phyloP scores from a whole-genome alignment of 805 yeast genomes.

The Myxozyma sirexii region DNA sequence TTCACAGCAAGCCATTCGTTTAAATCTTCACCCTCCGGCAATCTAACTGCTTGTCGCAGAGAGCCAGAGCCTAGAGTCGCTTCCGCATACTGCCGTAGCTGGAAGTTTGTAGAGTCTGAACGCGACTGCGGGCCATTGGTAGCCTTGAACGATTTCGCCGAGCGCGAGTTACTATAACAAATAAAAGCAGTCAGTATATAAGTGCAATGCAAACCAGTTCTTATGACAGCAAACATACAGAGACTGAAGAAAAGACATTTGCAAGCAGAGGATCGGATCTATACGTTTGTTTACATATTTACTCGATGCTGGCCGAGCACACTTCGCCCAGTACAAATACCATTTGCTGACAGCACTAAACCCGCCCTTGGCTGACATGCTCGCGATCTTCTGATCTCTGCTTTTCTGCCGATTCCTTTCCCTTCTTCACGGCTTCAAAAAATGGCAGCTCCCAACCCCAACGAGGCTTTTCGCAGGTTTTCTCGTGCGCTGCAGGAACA shows the following conservation, averaged over 20 bases:
- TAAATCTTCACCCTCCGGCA: constrained; percentile 89
- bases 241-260: constrained; percentile 27
- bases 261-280: not conserved
- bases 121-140: constrained; percentile 30
- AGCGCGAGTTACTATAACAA: constrained; percentile 11
- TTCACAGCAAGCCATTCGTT: constrained; percentile 97
- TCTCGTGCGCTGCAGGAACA: constrained; percentile 29
- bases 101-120: constrained; percentile 42
- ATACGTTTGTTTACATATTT: constrained; percentile 1
- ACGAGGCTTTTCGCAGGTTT: constrained; percentile 28
- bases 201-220: too few species aligned
- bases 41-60: constrained; percentile 85
- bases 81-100: constrained; percentile 81
- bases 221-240: constrained; percentile 10
- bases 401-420: not conserved
- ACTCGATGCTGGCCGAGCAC: not conserved
- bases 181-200: not conserved
- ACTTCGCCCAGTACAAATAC: too few species aligned
- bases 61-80: constrained; percentile 93
- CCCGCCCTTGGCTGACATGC: too few species aligned
- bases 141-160: constrained; percentile 40
- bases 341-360: too few species aligned
- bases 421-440: not conserved
- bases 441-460: constrained; percentile 19
- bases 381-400: not conserved